phyloP scores from a whole-genome alignment of 2,329 filamentous ascomycete genomes.

The Ophiosphaerella herpotricha region DNA sequence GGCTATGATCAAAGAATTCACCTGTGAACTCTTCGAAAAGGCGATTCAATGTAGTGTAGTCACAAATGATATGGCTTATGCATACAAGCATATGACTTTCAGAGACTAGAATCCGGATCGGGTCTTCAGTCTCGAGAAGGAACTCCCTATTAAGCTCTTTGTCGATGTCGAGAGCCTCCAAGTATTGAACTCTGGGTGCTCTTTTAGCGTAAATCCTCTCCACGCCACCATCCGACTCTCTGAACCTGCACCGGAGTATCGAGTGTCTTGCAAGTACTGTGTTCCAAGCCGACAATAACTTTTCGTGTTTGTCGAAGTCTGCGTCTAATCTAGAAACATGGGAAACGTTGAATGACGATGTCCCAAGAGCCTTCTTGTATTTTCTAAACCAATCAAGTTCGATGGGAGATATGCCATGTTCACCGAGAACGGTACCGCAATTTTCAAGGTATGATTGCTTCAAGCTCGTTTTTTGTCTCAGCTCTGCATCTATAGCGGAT shows the following conservation, averaged over 20 bases:
- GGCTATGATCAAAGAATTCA: constrained; percentile 20
- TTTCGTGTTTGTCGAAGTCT: no score
- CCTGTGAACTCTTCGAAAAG: constrained; percentile 31
- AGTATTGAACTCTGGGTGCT: no score
- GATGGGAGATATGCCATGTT: no score
- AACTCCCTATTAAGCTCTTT: constrained; percentile 23
- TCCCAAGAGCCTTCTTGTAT: no score
- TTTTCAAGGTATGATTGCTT: no score
- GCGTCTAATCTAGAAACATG: no score
- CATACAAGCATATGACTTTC: constrained; percentile 23
- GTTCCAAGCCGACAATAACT: no score
- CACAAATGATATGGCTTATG: constrained; percentile 41
- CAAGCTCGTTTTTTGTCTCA: no score
- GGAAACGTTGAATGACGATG: no score
- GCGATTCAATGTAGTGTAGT: constrained; percentile 35
- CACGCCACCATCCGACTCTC: background rate
- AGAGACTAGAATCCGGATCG: constrained; percentile 34
- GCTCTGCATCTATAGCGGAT: no score
- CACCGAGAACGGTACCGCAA: no score
- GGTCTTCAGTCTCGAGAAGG: constrained; percentile 22
- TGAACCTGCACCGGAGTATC: background rate
- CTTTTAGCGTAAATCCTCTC: background rate
- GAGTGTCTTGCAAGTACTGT: background rate
- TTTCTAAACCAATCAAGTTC: no score
- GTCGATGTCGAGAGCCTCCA: background rate